Evolutionary conservation across 306 rosid genomes (phyloP), one percentile per base, ranked within the genome.

Genomic region (Vigna reflexopilosa): DNA sequence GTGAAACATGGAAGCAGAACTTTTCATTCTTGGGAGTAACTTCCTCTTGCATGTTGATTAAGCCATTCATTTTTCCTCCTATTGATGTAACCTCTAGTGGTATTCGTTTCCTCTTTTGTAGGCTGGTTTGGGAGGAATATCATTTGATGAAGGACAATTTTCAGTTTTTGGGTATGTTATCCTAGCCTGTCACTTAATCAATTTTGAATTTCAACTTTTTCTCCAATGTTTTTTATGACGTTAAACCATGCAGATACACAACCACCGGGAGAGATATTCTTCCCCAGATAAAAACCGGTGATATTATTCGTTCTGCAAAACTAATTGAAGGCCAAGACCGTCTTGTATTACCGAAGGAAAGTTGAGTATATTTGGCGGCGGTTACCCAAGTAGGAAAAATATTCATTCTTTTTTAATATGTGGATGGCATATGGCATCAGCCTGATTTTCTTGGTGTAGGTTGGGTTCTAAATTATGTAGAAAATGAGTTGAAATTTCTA

Each of bases 81-180:
- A 15, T 63, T 63, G 20, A 30, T 34, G 62, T 20, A 6, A 54
- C 51, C 64, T 38, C 49, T 59, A 20, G 22, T 15, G n/a, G 67
- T 57, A 17, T 55, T 68, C 17, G 67, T 63, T 49, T 58, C 38
- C 72, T 73, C 34, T 72, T 16, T 63, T 81, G 34, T 83, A 94
- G 97, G 89, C 98, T 64, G 98, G 98, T 83, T 87, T 94, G 89
- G 98, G 98, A 83, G 98, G 98, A 67, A 83, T 94, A 77, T 94
- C 97, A n/a, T 94, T 94, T 73, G 98, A 92, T 56, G 98, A 94
- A 86, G 98, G 98, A 15, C 97, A 94, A 70, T 94, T 94, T 83
- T 90, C 98, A 58, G 98, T 94, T 68, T 92, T 92, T 47, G 98
- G 97, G 97, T 89, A 87, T 66, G 80, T 72, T n/a, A 57, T 44